These are phyloP conservation scores for Calonectria crousiana DNA, from an alignment of 2,329 filamentous ascomycete species.

Conservation along the genomic window DNA sequence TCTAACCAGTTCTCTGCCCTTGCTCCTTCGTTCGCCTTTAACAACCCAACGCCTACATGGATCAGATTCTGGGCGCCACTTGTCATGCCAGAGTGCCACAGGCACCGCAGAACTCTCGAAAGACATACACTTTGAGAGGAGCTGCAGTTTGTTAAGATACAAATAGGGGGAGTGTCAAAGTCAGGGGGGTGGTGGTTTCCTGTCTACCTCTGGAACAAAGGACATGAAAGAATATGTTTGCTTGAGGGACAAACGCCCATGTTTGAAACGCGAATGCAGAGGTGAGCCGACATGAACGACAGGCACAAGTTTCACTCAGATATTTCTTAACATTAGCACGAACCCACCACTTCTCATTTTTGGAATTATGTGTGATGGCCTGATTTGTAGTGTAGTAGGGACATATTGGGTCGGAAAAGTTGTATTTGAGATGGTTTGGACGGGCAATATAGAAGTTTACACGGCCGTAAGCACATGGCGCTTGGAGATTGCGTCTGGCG, in stretches of 20 bases:
- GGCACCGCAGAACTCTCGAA: constrained; percentile 70
- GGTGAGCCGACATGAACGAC: constrained; percentile 70
- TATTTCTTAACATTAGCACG: constrained; percentile 61
- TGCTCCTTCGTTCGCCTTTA: constrained; percentile 63
- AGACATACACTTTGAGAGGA: constrained; percentile 66
- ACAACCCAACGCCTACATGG: constrained; percentile 73
- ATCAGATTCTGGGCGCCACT: constrained; percentile 66
- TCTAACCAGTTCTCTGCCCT: constrained; percentile 70
- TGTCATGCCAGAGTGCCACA: constrained; percentile 76
- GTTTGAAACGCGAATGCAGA: constrained; percentile 74
- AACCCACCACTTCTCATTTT: constrained; percentile 72
- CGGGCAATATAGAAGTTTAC: constrained; percentile 69
- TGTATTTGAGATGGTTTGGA: constrained; percentile 61
- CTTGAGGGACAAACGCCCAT: constrained; percentile 75
- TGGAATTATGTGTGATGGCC: constrained; percentile 54
- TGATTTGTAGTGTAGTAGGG: constrained; percentile 56
- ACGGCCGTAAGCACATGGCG: constrained; percentile 50
- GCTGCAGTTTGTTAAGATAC: constrained; percentile 63
- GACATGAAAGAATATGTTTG: constrained; percentile 64
- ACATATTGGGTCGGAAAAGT: constrained; percentile 66
- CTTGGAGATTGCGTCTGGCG: constrained; percentile 21
- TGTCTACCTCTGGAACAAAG: not conserved
- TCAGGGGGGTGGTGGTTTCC: constrained; percentile 41
- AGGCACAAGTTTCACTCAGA: constrained; percentile 71
- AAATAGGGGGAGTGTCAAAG: constrained; percentile 51